Evolutionary conservation across 306 rosid genomes (phyloP), one percentile per base, ranked within the genome.

Genomic region (Argentina anserina): DNA sequence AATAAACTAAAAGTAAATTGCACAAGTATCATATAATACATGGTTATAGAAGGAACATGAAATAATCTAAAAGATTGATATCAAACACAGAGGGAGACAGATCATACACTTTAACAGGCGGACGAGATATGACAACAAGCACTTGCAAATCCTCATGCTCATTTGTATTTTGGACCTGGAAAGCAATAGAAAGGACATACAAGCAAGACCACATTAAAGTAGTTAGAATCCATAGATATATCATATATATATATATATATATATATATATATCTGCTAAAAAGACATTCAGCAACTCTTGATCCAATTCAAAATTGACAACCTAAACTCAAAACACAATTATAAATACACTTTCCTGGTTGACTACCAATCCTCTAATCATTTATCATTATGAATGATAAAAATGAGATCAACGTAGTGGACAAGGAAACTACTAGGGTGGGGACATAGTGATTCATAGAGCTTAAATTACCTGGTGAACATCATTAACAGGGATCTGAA

Each of bases 91-190:
- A 75, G 63, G 47, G 70, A 69, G 56, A 76, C 73, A 67, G 78
- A 76, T 62, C 97, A 4, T 86, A 94, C 99, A 87, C 89, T 87
- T 91, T 94, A 76, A 83, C 75, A 0, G 99, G 97, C 0, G 99
- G 96, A 70, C 97, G 91, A 64, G 99, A 91, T 80, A 91, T 83
- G 76, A 84, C 72, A 47, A 78, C 96, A 47, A 94, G 93, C 78
- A 88, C 63, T 81, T 91, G 96, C 82, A 94, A 80, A 82, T 94
- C 99, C 80, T 89, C 93, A 1, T 81, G 79, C 75, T 83, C 90
- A 71, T 94, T 83, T 40, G 95, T 83, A 76, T 94, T 94, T 89
- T 80, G 79, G 45, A 94, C 75, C 99, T 94, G 91, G 75, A 36
- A 60, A 14, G 87, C 78, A 82, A 87, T 3, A 31, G 71, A 68